Percentiles rank a stretch among this genome's conserved stretches.
Evolutionary conservation across 2,329 filamentous ascomycete species (phyloP).

Genomic region (Claviceps spartinae): DNA sequence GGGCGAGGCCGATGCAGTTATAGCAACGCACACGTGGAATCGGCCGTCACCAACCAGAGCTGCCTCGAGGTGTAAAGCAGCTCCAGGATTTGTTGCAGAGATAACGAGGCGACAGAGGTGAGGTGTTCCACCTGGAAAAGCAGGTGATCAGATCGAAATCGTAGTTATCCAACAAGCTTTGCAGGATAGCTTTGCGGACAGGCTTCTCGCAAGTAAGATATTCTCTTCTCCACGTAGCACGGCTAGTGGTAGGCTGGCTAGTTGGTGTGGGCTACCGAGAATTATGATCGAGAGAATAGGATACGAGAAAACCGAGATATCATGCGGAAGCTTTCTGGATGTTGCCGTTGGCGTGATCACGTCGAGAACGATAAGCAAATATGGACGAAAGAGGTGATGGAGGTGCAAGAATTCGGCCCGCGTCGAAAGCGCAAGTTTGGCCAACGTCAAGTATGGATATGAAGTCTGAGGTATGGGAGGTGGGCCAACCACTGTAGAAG

Average conservation of each 20-base stretch:
- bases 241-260: background rate
- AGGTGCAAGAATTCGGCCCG: background rate
- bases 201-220: background rate
- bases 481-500: background rate
- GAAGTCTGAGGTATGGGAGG: background rate
- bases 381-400: background rate
- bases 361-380: background rate
- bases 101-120: background rate
- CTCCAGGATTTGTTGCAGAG: constrained; percentile 2
- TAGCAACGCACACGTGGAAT: constrained; percentile 3
- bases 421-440: background rate
- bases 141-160: background rate
- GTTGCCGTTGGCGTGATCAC: background rate
- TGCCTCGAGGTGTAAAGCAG: background rate
- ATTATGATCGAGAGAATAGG: background rate
- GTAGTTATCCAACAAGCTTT: background rate
- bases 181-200: background rate
- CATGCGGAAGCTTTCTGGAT: background rate
- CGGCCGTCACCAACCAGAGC: constrained; percentile 5
- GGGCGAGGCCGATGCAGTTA: constrained; percentile 4
- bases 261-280: background rate
- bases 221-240: background rate
- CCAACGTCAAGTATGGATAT: background rate
- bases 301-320: background rate
- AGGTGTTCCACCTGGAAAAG: background rate